Evolutionary conservation across 352 stramenopile genomes (phyloP), one percentile per base, ranked within the genome.

Genomic region (Phytophthora idaei): DNA sequence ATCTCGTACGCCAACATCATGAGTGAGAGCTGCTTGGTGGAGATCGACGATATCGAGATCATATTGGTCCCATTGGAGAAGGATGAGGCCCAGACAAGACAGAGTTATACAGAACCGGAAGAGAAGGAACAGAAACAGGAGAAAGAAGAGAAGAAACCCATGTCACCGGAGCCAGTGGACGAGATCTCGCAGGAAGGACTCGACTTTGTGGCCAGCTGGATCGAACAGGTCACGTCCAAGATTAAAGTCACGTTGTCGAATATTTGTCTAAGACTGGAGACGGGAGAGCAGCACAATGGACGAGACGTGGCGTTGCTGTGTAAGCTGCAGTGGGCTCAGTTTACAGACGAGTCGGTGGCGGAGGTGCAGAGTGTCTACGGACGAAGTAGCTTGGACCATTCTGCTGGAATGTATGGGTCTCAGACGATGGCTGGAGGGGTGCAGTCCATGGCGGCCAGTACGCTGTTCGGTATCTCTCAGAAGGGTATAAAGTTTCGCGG

Each of bases 201-300:
- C 25, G 89, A 96, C 67, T 96, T 96, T 67, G 89, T 96, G 28
- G 89, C 89, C 21, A 93, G 83, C 50, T 96, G 89, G 89, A 96
- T 96, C 55, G 89, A 96, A 59, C 89, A 94, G 44, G 89, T 96
- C 11, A 95, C 89, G 57, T 94, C 87, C 45, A 96, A 95, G 62
- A 94, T 96, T 68, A 96, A 96, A 67, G 76, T 96, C 6, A 96
- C 88, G 36, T 51, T 96, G 46, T 91, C 88, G 17, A 96, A 96
- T 64, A 87, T 96, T 55, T 96, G 88, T 31, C 48, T 94, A 34
- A 74, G 85, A 1, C 56, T 96, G 12, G 87, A 94, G 68, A 92
- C 88, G 0, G 74, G 81, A 7, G 78, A 90, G 31, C 65, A 82
- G 17, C 69, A 85, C 41, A 87, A 79, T 45, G 82, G 70, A 46